Base-by-base conservation (phyloP, 2,329 filamentous ascomycete species). In the Fusarium succisae region DNA sequence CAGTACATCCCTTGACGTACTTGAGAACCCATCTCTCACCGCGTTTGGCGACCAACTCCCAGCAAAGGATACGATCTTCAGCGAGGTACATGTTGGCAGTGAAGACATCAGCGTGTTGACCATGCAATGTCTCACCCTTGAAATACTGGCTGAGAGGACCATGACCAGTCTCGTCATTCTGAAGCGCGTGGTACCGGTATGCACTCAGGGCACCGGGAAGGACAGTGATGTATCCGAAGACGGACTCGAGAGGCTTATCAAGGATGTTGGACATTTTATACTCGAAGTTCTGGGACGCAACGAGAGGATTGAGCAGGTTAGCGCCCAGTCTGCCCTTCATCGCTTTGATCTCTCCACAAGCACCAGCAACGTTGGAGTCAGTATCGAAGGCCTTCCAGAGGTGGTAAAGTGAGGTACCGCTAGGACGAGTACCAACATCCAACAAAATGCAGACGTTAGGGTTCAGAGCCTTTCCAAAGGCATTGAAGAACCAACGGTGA, bases 231-330 rank as follows among this genome's bases (percentile, higher is more conserved):
- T 98, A 99, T 5, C 96, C 96, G 81, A 99, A 99, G 1, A 98
- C 96, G 1, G 94, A 98, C 82, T 99, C 96, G 5, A 99, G 86
- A 1, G 96, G 96, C 83, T 99, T 99, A 82, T 99, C 96, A 32
- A 99, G 87, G 78, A 99, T 99, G 79, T 99, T 99, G 45, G 95
- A 98, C 94, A 99, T 98, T 84, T 99, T 99, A 87, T 99, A 99
- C 86, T 99, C 96, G 76, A 99, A 99, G 81, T 99, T 99, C 79
- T 99, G 96, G 51, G 95, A 97, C 0, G 96, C 96, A 22, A 99
- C 96, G 11, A 99, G 87, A 0, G 96, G 96, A 79, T 99, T 99
- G 51, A 99, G 86, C 22, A 99, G 87, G 72, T 96, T 94, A 10
- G 91, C 86, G 80, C 94, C 95, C 30, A 89, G 91, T 75, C 92